phyloP scores from a whole-genome alignment of 805 yeast genomes.

The Saccharomyces cerevisiae region DNA sequence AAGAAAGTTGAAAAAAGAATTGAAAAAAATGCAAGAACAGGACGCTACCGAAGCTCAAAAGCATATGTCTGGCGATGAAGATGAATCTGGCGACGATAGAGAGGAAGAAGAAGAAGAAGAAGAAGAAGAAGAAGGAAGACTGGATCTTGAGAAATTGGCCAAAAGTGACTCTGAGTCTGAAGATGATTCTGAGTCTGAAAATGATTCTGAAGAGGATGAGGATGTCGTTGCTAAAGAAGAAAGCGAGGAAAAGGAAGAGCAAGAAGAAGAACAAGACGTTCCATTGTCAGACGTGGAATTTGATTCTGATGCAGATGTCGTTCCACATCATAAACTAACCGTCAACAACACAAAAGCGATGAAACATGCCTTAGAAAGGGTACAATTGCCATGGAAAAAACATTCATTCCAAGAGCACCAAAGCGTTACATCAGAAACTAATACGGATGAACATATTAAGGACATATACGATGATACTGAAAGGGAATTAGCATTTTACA shows the following conservation, averaged over 20 bases:
- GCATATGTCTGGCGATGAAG: slow-evolving; percentile 15
- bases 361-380: slow-evolving; percentile 57
- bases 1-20: slow-evolving; percentile 47
- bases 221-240: slow-evolving; percentile 37
- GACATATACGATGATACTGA: slow-evolving; percentile 94
- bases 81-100: slow-evolving; percentile 23
- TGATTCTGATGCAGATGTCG: slow-evolving; percentile 90
- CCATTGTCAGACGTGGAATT: slow-evolving; percentile 86
- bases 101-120: slow-evolving; percentile 37
- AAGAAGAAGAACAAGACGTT: slow-evolving; percentile 71
- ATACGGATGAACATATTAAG: slow-evolving; percentile 58
- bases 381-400: slow-evolving; percentile 50
- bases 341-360: slow-evolving; percentile 82
- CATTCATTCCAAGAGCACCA: slow-evolving; percentile 80
- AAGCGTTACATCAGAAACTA: slow-evolving; percentile 51
- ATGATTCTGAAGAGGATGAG: slow-evolving; percentile 30
- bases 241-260: slow-evolving; percentile 44
- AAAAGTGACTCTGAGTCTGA: slow-evolving; percentile 45
- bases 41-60: slow-evolving; percentile 11
- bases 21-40: slow-evolving; percentile 22
- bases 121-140: slow-evolving; percentile 37
- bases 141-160: slow-evolving; percentile 48
- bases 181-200: slow-evolving; percentile 24
- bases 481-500: slow-evolving; percentile 90
- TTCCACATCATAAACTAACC: slow-evolving; percentile 84